Evolutionary conservation across 768 basidiomycete genomes (phyloP).

Genomic region (Hypholoma sublateritium): DNA sequence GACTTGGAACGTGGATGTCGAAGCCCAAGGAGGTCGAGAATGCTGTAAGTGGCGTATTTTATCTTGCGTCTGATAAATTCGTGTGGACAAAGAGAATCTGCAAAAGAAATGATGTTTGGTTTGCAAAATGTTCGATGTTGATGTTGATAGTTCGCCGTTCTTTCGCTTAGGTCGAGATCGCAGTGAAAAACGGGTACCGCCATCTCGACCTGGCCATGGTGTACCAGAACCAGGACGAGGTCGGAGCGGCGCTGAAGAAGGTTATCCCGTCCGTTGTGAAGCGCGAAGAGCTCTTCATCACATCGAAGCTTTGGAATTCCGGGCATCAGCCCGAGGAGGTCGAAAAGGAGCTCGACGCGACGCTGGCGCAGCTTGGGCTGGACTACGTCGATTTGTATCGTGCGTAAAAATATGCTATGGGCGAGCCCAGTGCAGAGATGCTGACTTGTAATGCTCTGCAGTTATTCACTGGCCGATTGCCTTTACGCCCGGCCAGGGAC

Average conservation of each 20-base stretch:
- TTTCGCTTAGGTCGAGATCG: conserved; percentile 63
- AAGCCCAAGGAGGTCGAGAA: conserved; percentile 73
- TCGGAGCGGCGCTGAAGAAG: conserved; percentile 72
- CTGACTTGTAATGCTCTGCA: conserved; percentile 22
- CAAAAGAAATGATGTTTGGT: too few species aligned
- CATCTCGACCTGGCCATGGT: conserved; percentile 85
- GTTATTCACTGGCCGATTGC: conserved; percentile 83
- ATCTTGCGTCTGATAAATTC: not conserved
- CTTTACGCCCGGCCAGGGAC: conserved; percentile 57
- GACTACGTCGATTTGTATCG: conserved; percentile 84
- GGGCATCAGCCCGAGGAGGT: conserved; percentile 65
- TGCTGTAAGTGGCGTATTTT: conserved; percentile 45
- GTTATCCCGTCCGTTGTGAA: conserved; percentile 76
- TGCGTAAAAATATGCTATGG: conserved; percentile 29
- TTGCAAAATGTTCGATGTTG: not conserved
- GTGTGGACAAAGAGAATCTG: too few species aligned
- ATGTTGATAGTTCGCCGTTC: not conserved
- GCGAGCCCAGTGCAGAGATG: not conserved
- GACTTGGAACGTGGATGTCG: conserved; percentile 82
- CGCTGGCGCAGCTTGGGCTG: conserved; percentile 67
- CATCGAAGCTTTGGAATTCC: conserved; percentile 83
- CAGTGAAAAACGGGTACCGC: conserved; percentile 74
- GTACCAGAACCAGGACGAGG: conserved; percentile 79
- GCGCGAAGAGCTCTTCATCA: conserved; percentile 80
- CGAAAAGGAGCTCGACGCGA: conserved; percentile 75